Conservation (phyloP, 2,329 filamentous ascomycete genomes). For the Stagonosporopsis cucurbitacearum region DNA sequence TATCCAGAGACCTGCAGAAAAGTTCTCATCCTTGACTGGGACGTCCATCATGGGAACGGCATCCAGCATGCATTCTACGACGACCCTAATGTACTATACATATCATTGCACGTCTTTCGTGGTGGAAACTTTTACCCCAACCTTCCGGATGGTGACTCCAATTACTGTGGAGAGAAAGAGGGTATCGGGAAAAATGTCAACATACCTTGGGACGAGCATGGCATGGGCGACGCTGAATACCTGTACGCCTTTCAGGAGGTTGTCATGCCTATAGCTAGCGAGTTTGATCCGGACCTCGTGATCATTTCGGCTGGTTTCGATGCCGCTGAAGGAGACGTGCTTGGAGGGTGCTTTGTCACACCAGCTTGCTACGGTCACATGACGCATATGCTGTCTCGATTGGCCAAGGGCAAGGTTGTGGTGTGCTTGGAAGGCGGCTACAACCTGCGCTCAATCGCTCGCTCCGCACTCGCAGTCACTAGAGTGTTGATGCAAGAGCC, state of each 20-base stretch:
- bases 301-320: slow-evolving; percentile 97
- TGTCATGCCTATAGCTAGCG: slow-evolving; percentile 92
- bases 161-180: slow-evolving; percentile 64
- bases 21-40: slow-evolving; percentile 91
- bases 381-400: slow-evolving; percentile 98
- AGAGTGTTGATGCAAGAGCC: slow-evolving; percentile 95
- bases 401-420: slow-evolving; percentile 86
- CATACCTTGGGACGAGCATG: slow-evolving; percentile 70
- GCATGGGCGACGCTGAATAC: slow-evolving; percentile 96
- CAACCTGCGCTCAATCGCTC: slow-evolving; percentile 89
- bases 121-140: slow-evolving; percentile 85
- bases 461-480: slow-evolving; percentile 89
- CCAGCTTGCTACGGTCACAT: slow-evolving; percentile 95
- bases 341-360: slow-evolving; percentile 91
- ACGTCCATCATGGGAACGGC: slow-evolving; percentile 83
- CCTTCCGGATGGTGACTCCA: slow-evolving; percentile 63
- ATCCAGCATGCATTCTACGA: slow-evolving; percentile 96
- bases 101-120: slow-evolving; percentile 89
- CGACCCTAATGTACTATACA: slow-evolving; percentile 93
- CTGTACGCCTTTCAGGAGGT: slow-evolving; percentile 95
- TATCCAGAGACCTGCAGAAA: slow-evolving; percentile 84
- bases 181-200: slow-evolving; percentile 71
- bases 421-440: slow-evolving; percentile 97
- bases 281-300: slow-evolving; percentile 93
- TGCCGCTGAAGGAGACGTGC: slow-evolving; percentile 88